Base-by-base conservation (phyloP, 2,329 filamentous ascomycete genomes). In the Trichoderma sp. region DNA sequence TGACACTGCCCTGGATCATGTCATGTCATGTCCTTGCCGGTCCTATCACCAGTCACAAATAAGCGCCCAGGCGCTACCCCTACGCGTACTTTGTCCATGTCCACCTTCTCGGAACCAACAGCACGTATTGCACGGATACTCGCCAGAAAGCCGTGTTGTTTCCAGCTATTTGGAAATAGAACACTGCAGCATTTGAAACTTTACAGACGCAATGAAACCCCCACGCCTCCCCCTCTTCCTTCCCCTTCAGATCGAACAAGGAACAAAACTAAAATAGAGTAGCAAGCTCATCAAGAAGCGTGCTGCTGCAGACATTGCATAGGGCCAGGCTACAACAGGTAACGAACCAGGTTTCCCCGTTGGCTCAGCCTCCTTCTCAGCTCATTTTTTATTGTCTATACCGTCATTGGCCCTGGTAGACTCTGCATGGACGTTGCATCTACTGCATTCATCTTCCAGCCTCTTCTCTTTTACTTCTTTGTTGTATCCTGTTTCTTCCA, bases 321-420 rank as follows among this genome's bases (percentile, higher is more conserved):
- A 2, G 9, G 14, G 56, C 24, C 56, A 33, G 60, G 60, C 29
- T 35, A 62, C 9, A 45, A 11, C 9, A 62, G 59, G 27, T 62
- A 35, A 35, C 11, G 60, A 63, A 63, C 31, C 45, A 16, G 29
- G 45, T 18, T n/a, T 62, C 9, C 33, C 9, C 53, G 14, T 21
- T 35, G 16, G 33, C 67, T 71, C 67, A 71, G 67, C 67, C 67
- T 71, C 67, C 33, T 45, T 60, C 50, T 71, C 67, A 41, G 67
- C 50, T 60, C 67, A 62, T 59, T 45, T 11, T 45, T 38, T 3
- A 7, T 24, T 11, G 50, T 12, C 50, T 56, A 4, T 56, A 4
- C 50, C n/a, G 50, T 56, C 65, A 67, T 67, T 53, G 41, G 65
- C 41, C 45, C 24, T 21, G 38, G 0, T 6, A 67, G 50, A 24